Percentiles rank a stretch among this genome's conserved stretches.
Conservation (phyloP, 164 flowering plant genomes). For the Magnolia changhungtana region DNA sequence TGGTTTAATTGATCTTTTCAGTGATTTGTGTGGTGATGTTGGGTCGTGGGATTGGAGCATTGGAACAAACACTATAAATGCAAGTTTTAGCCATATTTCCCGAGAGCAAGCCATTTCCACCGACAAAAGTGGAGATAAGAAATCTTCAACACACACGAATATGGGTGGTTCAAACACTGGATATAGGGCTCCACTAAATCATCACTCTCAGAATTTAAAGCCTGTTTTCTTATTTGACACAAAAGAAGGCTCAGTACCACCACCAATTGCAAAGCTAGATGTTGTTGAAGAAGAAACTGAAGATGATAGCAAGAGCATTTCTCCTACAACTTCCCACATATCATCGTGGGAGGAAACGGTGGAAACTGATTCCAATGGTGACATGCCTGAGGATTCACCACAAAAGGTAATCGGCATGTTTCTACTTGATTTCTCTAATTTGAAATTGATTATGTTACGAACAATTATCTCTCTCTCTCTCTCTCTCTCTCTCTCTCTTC, state of each 20-base stretch:
- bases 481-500: not conserved
- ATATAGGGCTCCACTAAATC: slow-evolving; percentile 29
- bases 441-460: not conserved
- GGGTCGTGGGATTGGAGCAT: slow-evolving; percentile 69
- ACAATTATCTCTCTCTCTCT: not conserved
- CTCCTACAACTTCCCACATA: slow-evolving; percentile 37
- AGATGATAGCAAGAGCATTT: slow-evolving; percentile 37
- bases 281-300: slow-evolving; percentile 68
- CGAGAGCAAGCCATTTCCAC: not conserved
- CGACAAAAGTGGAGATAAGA: slow-evolving; percentile 35
- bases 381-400: slow-evolving; percentile 18
- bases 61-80: slow-evolving; percentile 19
- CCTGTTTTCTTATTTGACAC: slow-evolving; percentile 18
- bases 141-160: slow-evolving; percentile 24
- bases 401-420: slow-evolving; percentile 10
- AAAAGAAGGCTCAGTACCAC: slow-evolving; percentile 22
- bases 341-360: slow-evolving; percentile 27
- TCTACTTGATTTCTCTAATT: not conserved
- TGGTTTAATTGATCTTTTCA: slow-evolving; percentile 82
- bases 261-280: slow-evolving; percentile 37
- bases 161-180: slow-evolving; percentile 29
- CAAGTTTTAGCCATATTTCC: slow-evolving; percentile 6
- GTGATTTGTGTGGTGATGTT: slow-evolving; percentile 42
- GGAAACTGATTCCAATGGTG: slow-evolving; percentile 16
- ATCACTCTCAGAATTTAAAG: slow-evolving; percentile 27